Evolutionary conservation across 371 early-diverging fungal species (phyloP), one percentile per base, ranked within the genome.

Genomic region (Dinochytrium kinnereticum): DNA sequence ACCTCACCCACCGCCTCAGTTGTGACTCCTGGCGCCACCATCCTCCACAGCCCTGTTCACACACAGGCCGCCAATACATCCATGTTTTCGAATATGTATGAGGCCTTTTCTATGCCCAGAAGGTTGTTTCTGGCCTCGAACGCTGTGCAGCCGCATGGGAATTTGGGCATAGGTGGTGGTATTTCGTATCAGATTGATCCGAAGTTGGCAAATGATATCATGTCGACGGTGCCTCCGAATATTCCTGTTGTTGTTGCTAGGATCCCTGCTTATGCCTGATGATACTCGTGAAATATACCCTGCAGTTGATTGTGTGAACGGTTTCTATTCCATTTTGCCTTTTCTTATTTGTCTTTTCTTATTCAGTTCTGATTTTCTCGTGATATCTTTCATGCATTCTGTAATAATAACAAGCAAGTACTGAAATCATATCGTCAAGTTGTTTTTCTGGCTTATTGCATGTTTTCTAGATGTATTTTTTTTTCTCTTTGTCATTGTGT

Each of bases 241-340:
- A 38, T 61, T 31, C 64, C 64, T 3, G 38, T 61, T 2, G 64
- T 61, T 7, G 38, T 61, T 7, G 64, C 64, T 15, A 61, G 64
- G 34, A 61, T 61, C 3, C 64, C 64, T 19, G 38, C 34, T 15
- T 61, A 30, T 7, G 64, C 64, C 34, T 53, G 26, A 26, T 53
- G 55, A n/a, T 53, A 5, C n/a, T n/a, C n/a, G n/a, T n/a, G n/a
- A n/a, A n/a, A n/a, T n/a, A n/a, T n/a, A n/a, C n/a, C n/a, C n/a
- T 53, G 55, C 5, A 21, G 55, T 53, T 53, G 55, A 21, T 53
- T 53, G 13, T 53, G 13, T 53, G 5, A 24, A 53, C 7, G 55
- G 10, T 26, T 21, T 53, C 26, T 53, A 24, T 24, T 7, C 55
- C 55, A 21, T n/a, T 53, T 24, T 53, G 24, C 55, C 26, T 5